Evolutionary conservation across 768 basidiomycete species (phyloP).

Genomic region (Phylloporus arenicola): DNA sequence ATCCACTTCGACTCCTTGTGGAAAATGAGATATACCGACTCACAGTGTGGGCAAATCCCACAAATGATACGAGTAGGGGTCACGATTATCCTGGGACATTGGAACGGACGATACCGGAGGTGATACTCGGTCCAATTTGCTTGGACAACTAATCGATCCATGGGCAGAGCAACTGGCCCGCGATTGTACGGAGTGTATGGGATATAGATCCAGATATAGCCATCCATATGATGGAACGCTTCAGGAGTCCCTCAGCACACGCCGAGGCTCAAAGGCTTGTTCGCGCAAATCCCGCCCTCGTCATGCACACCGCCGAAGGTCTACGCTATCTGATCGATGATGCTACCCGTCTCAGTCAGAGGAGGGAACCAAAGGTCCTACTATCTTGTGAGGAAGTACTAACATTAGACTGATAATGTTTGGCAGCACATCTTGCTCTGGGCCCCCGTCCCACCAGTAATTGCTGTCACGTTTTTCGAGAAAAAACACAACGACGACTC

Average conservation of each 20-base stretch:
- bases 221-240: slow-evolving; percentile 80
- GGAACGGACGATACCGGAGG: slow-evolving; percentile 60
- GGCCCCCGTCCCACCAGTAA: slow-evolving; percentile 80
- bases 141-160: slow-evolving; percentile 2
- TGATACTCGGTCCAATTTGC: slow-evolving; percentile 27
- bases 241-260: slow-evolving; percentile 61
- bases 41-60: slow-evolving; percentile 86
- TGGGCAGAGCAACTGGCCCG: slow-evolving; percentile 56
- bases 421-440: slow-evolving; percentile 79
- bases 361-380: slow-evolving; percentile 70
- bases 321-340: slow-evolving; percentile 77
- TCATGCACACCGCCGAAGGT: slow-evolving; percentile 76
- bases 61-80: slow-evolving; percentile 68
- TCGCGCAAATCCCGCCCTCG: slow-evolving; percentile 62
- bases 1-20: slow-evolving; percentile 75
- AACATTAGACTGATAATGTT: background rate
- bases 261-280: slow-evolving; percentile 75
- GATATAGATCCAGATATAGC: slow-evolving; percentile 76
- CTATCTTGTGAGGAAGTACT: background rate
- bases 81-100: slow-evolving; percentile 50
- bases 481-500: slow-evolving; percentile 80
- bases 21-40: slow-evolving; percentile 88
- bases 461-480: slow-evolving; percentile 82
- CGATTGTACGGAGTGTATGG: slow-evolving; percentile 74
- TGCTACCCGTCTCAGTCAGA: slow-evolving; percentile 48